Base-by-base conservation (phyloP, 1,284 basidiomycete genomes). In the Cryptococcus depauperatus region DNA sequence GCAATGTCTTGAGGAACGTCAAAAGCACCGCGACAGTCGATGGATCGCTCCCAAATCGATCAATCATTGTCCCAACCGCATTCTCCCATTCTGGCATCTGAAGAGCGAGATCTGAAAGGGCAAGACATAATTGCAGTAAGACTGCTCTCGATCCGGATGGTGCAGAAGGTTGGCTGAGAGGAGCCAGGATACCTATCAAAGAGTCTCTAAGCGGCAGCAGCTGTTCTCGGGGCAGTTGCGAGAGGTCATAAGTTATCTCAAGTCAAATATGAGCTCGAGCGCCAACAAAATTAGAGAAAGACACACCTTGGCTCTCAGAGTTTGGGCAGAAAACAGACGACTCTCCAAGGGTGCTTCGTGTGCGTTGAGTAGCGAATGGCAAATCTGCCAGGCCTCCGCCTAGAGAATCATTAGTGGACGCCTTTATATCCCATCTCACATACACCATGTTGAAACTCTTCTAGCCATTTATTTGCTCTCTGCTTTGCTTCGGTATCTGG, bases 381-480 rank as follows among this genome's bases (percentile, higher is more conserved):
- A 93, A 39, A 86, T 89, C 57, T 83, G 77, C 95, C 95, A 99
- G 59, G 95, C 93, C 70, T 96, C 87, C 65, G 81, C 78, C 87
- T 96, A 4, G 7, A 13, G 3, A 18, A n/a, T 3, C 25, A 32
- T 30, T 37, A 41, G 28, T 33, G 37, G 22, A 21, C 32, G 19
- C 32, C 26, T 4, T 16, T 8, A 37, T 18, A 11, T 19, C 30
- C 10, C 18, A 14, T 34, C 29, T 2, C 8, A 86, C 81, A 81
- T 81, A 92, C 89, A 74, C 87, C 89, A 76, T 93, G 90, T 74
- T 95, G 90, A 68, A 93, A 95, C 72, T 90, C 86, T 74, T 90
- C 85, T 51, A 95, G 81, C 87, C 87, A 93, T 57, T 81, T 75
- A 73, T 90, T 92, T 57, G 89, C 90, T 54, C 77, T 78, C 56